Evolutionary conservation across 73 alveolate genomes (phyloP).

Genomic region (Uronychia setigera): DNA sequence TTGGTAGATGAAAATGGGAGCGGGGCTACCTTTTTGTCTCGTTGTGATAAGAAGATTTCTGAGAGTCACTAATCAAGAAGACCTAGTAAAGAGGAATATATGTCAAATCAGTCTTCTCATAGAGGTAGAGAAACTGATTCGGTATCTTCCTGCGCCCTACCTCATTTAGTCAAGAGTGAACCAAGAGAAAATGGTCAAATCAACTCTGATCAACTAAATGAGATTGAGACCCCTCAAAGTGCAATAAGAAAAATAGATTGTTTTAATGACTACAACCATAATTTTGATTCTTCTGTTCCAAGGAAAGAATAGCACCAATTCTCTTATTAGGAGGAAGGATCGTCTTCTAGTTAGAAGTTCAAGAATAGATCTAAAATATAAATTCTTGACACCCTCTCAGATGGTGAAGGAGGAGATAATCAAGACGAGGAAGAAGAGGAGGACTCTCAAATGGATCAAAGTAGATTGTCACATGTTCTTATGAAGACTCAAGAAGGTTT

Average conservation of each 20-base stretch:
- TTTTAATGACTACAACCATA: background rate
- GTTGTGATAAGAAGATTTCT: background rate
- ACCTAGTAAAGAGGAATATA: background rate
- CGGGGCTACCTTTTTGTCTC: background rate
- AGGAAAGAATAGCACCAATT: background rate
- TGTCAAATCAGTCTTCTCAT: background rate
- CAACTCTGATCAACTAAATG: background rate
- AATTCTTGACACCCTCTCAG: background rate
- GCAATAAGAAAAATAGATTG: background rate
- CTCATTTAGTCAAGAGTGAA: background rate
- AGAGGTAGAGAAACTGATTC: no score
- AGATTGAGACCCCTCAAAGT: background rate
- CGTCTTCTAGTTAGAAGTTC: background rate
- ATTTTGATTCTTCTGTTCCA: no score
- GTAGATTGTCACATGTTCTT: background rate
- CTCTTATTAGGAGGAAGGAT: background rate
- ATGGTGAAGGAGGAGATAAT: background rate
- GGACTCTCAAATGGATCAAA: background rate
- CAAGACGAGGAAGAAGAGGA: constrained; percentile 1
- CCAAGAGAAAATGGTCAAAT: background rate
- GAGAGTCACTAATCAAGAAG: background rate
- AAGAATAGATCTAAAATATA: background rate
- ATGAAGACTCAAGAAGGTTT: background rate
- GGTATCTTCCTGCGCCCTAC: no score
- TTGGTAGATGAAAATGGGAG: background rate